Evolutionary conservation across 345 rosid species (phyloP), one percentile per base, ranked within the genome.

Genomic region (Dipteronia dyeriana): DNA sequence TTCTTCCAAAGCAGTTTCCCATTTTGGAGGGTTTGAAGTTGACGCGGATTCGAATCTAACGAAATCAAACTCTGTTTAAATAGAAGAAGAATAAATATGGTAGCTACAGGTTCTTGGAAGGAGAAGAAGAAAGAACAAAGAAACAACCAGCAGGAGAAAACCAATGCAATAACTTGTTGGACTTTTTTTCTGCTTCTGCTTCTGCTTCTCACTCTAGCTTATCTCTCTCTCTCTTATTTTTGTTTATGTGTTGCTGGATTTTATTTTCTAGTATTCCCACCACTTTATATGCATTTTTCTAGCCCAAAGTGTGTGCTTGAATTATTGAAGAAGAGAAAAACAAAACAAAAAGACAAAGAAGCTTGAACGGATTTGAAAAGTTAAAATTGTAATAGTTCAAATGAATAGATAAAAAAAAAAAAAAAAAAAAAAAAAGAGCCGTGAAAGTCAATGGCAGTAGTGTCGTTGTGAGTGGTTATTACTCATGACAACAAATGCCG

Each of bases 1-100:
- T 74, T 11, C 77, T 74, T 11, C 77, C 77, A 45, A 60, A 74
- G 34, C 77, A 62, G 39, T 39, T 54, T 31, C 49, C 61, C 78
- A 69, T 53, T 5, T 64, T 26, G 75, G 53, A n/a, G 49, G 49
- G 0, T 51, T 5, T 19, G 1, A 1, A 5, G 2, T 53, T 53
- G n/a, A n/a, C n/a, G n/a, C 7, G 57, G 57, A 14, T 59, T 66
- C 29, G 25, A 4, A 66, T 38, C 2, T 14, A 31, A 66, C 20
- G 7, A 34, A 3, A 5, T 19, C 26, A 9, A 41, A 53, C 57
- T 5, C 19, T 68, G 11, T 68, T 20, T 41, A 67, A 16, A 7
- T 41, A 45, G 26, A 5, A 53, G 19, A 13, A 2, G 17, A 53
- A 16, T 51, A 53, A 53, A 16, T 16, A 16, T 53, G 38, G 38